Percentiles rank a stretch among this genome's conserved stretches.
Conservation (phyloP, 2,329 filamentous ascomycete species). For the Aureobasidium melanogenum region DNA sequence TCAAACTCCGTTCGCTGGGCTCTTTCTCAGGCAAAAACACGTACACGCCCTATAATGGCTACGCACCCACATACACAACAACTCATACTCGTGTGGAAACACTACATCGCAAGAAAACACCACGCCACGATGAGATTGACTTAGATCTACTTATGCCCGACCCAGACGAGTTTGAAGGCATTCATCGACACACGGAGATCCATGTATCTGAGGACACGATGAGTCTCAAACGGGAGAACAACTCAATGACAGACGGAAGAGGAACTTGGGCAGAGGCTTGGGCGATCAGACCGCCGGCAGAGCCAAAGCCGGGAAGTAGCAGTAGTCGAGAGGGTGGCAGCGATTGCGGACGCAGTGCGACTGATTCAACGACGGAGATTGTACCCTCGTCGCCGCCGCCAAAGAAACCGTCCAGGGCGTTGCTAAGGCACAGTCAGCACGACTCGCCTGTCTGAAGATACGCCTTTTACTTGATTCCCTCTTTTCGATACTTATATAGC, state of each 20-base stretch:
- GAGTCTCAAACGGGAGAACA: not conserved
- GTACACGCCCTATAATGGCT: not conserved
- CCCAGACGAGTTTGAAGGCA: slow-evolving; percentile 4
- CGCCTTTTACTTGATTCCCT: not conserved
- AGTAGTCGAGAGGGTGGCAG: not conserved
- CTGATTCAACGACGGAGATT: not conserved
- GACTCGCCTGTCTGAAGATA: not conserved
- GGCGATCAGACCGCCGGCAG: not conserved
- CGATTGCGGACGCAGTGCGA: not conserved
- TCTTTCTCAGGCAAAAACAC: not conserved
- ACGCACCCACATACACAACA: slow-evolving; percentile 1
- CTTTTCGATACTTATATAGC: not conserved
- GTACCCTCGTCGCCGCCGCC: not conserved
- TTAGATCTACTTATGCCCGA: slow-evolving; percentile 8
- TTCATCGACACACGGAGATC: slow-evolving; percentile 6
- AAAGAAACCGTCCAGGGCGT: not conserved
- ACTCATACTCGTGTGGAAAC: slow-evolving; percentile 5
- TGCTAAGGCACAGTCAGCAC: not conserved
- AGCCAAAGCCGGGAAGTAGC: not conserved
- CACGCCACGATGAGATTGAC: not conserved
- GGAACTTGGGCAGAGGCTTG: not conserved
- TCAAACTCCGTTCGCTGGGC: slow-evolving; percentile 14
- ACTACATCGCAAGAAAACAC: not conserved
- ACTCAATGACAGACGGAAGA: not conserved
- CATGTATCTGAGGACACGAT: not conserved